Evolutionary conservation across 1,139 yeast genomes (phyloP).

Genomic region (Casaregolazyma lundiana): DNA sequence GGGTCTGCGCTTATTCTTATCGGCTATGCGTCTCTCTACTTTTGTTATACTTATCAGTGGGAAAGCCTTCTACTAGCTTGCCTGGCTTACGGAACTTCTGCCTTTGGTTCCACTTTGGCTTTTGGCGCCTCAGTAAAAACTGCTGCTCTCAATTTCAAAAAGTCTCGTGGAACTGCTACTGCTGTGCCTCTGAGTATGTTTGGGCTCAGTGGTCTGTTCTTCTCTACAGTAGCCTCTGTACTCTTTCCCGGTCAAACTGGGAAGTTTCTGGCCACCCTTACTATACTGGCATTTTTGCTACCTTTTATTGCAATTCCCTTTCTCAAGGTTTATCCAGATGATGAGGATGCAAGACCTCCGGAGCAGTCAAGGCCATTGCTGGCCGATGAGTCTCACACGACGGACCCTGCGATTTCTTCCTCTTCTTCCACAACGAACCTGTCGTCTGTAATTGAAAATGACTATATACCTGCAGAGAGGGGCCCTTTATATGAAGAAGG

Average conservation of each 20-base stretch:
- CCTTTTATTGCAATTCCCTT: slow-evolving; percentile 28
- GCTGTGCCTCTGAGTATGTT: slow-evolving; percentile 36
- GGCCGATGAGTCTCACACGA: not conserved
- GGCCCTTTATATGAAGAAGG: slow-evolving; percentile 11
- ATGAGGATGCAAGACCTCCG: slow-evolving; percentile 6
- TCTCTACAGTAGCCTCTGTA: slow-evolving; percentile 29
- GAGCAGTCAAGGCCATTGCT: not conserved
- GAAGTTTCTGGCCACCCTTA: slow-evolving; percentile 28
- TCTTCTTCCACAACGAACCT: slow-evolving; percentile 5
- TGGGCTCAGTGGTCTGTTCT: slow-evolving; percentile 36
- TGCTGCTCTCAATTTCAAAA: slow-evolving; percentile 35
- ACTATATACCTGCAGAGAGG: slow-evolving; percentile 5
- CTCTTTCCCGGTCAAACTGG: slow-evolving; percentile 31
- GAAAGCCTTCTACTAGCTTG: slow-evolving; percentile 25
- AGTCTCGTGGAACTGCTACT: slow-evolving; percentile 33
- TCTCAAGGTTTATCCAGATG: slow-evolving; percentile 21
- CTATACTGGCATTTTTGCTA: slow-evolving; percentile 27
- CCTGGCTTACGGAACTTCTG: slow-evolving; percentile 28
- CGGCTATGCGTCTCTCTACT: slow-evolving; percentile 27
- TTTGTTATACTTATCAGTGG: slow-evolving; percentile 23
- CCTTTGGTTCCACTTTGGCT: slow-evolving; percentile 33
- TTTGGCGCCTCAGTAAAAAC: slow-evolving; percentile 33
- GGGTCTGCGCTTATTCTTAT: slow-evolving; percentile 26
- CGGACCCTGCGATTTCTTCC: slow-evolving; percentile 1
- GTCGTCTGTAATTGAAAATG: slow-evolving; percentile 1